Conservation (phyloP, 352 stramenopile genomes). For the Phytophthora agathidicida region DNA sequence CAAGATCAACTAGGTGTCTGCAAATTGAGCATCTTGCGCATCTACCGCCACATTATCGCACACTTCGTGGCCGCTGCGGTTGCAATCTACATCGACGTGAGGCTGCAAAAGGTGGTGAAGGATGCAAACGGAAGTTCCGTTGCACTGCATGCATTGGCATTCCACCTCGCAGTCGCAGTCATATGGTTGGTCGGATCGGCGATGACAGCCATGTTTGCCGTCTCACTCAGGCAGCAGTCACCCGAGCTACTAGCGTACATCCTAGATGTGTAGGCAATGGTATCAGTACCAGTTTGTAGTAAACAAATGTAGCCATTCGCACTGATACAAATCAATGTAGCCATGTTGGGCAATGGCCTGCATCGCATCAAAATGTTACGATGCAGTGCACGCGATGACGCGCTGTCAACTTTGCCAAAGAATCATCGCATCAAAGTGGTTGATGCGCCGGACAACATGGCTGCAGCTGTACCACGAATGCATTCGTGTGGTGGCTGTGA, state of each 20-base stretch:
- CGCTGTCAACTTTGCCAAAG: not conserved
- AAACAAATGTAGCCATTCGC: too few relatives aligned
- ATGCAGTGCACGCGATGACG: conserved; percentile 10
- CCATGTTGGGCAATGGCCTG: too few relatives aligned
- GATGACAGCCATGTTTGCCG: conserved; percentile 40
- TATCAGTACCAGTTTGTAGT: too few relatives aligned
- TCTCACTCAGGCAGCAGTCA: conserved; percentile 49
- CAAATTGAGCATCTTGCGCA: conserved; percentile 57
- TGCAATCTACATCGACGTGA: conserved; percentile 46
- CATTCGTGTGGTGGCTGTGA: too few relatives aligned
- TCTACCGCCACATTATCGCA: conserved; percentile 50
- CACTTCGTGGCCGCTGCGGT: conserved; percentile 48
- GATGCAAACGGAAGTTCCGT: conserved; percentile 21
- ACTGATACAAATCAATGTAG: too few relatives aligned
- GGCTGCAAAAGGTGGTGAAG: conserved; percentile 25
- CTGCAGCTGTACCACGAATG: too few relatives aligned
- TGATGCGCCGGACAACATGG: too few relatives aligned
- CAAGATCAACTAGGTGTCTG: conserved; percentile 62
- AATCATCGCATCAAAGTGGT: not conserved
- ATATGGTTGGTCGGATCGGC: conserved; percentile 48
- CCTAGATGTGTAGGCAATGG: conserved; percentile 40
- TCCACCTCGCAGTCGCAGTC: conserved; percentile 56
- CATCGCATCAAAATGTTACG: conserved; percentile 30
- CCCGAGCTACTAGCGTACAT: conserved; percentile 53
- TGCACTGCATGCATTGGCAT: conserved; percentile 33